Percentiles rank a stretch among this genome's conserved stretches.
Evolutionary conservation across 257 asterid species (phyloP).

Genomic region (Capsicum rhomboideum): DNA sequence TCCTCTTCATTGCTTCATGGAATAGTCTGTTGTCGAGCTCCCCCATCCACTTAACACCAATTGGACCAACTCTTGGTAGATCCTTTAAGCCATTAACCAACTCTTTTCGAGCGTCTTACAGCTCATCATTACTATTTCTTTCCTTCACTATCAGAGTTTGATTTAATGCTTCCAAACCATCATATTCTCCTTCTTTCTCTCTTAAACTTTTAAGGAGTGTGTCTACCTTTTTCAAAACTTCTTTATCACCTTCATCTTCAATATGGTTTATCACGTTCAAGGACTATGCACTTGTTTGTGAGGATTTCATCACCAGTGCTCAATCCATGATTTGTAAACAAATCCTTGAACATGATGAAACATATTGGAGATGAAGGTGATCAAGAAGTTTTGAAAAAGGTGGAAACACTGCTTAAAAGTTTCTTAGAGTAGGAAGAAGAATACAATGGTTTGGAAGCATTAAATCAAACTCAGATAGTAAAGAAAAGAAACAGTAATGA

Average conservation of each 20-base stretch:
- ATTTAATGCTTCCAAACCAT: slow-evolving; percentile 31
- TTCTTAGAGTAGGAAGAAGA: slow-evolving; percentile 70
- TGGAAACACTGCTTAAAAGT: slow-evolving; percentile 38
- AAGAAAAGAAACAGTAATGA: slow-evolving; percentile 67
- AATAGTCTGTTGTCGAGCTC: slow-evolving; percentile 78
- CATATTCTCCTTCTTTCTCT: slow-evolving; percentile 71
- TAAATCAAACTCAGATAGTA: slow-evolving; percentile 47
- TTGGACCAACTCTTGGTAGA: slow-evolving; percentile 24
- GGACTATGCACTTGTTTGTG: not conserved
- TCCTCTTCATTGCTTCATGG: slow-evolving; percentile 56
- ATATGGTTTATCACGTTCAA: slow-evolving; percentile 52
- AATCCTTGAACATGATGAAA: slow-evolving; percentile 28
- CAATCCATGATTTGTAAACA: too few relatives aligned
- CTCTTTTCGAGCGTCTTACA: slow-evolving; percentile 89
- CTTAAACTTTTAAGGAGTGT: slow-evolving; percentile 38
- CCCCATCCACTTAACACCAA: slow-evolving; percentile 85
- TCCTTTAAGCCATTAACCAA: slow-evolving; percentile 60
- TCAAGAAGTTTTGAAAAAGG: slow-evolving; percentile 41
- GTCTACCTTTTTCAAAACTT: slow-evolving; percentile 46
- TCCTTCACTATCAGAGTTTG: slow-evolving; percentile 56
- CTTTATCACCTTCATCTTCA: slow-evolving; percentile 57
- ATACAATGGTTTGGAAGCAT: slow-evolving; percentile 30
- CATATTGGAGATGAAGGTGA: slow-evolving; percentile 63
- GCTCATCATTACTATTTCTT: slow-evolving; percentile 60
- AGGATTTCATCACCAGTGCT: too few relatives aligned